phyloP scores from a whole-genome alignment of 768 basidiomycete genomes.

The Russula ochroleuca region DNA sequence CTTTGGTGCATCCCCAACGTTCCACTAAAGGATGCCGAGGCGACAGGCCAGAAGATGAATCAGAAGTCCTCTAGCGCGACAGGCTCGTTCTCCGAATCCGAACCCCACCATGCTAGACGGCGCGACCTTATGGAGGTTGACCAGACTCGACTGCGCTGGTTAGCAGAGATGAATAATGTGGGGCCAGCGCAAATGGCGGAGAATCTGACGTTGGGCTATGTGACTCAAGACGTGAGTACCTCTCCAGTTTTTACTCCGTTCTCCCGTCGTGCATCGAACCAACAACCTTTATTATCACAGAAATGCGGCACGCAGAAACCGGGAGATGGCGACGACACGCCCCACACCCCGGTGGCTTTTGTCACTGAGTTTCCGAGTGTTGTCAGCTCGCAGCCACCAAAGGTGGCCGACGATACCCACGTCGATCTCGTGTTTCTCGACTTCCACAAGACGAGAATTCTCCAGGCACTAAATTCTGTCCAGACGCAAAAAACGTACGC shows the following conservation, averaged over 20 bases:
- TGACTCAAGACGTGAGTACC: slow-evolving; percentile 45
- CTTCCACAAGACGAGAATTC: neutral
- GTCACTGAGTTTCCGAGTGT: neutral
- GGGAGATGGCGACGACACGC: neutral
- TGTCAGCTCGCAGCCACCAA: neutral
- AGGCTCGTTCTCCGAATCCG: neutral
- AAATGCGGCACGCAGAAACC: neutral
- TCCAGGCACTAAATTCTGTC: neutral
- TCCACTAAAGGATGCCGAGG: slow-evolving; percentile 45
- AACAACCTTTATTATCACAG: neutral
- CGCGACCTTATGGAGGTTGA: slow-evolving; percentile 40
- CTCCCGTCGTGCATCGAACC: neutral
- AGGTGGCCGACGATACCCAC: neutral
- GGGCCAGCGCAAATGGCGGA: slow-evolving; percentile 39
- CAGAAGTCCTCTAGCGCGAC: neutral
- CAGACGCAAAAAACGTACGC: neutral
- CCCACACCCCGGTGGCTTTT: neutral
- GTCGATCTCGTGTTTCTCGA: neutral
- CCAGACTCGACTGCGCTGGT: slow-evolving; percentile 49
- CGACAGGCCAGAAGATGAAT: slow-evolving; percentile 30
- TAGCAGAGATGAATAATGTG: slow-evolving; percentile 51
- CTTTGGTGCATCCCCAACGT: slow-evolving; percentile 63
- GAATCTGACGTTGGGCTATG: slow-evolving; percentile 67
- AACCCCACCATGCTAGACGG: neutral
- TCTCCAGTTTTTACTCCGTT: too few relatives aligned